phyloP scores from a whole-genome alignment of 495 filamentous ascomycete genomes.

The Astrocystis sublimbata region DNA sequence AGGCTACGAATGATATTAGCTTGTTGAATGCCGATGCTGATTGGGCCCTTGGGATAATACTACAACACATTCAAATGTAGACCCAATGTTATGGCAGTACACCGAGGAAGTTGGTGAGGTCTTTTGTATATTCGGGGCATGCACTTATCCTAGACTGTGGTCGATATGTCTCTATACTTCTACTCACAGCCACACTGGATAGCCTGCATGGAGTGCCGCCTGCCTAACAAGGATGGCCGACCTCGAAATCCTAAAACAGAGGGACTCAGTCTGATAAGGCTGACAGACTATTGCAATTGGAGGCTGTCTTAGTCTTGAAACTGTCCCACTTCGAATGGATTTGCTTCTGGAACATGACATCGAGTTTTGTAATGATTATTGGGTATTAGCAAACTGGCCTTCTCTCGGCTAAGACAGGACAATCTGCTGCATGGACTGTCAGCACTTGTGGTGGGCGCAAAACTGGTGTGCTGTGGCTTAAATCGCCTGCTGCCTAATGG shows the following conservation, averaged over 20 bases:
- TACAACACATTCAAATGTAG: neutral
- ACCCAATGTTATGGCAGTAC: neutral
- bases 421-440: neutral
- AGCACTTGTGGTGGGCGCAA: neutral
- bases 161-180: neutral
- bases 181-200: slow-evolving; percentile 3
- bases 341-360: too few species aligned
- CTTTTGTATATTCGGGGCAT: neutral
- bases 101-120: neutral
- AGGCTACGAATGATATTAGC: slow-evolving; percentile 14
- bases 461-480: slow-evolving; percentile 1
- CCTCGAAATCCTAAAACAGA: neutral
- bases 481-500: slow-evolving; percentile 10
- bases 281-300: slow-evolving; percentile 1
- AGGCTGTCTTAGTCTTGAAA: neutral
- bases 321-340: too few species aligned
- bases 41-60: too few species aligned
- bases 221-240: neutral
- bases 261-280: slow-evolving; percentile 3
- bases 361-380: neutral
- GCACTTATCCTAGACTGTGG: neutral
- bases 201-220: slow-evolving; percentile 1
- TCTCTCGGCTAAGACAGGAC: too few species aligned
- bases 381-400: neutral
- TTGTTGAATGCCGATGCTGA: too few species aligned